These are phyloP conservation scores for Mortierella sp. DNA, from an alignment of 371 early-diverging fungal genomes.

Conservation along the genomic window DNA sequence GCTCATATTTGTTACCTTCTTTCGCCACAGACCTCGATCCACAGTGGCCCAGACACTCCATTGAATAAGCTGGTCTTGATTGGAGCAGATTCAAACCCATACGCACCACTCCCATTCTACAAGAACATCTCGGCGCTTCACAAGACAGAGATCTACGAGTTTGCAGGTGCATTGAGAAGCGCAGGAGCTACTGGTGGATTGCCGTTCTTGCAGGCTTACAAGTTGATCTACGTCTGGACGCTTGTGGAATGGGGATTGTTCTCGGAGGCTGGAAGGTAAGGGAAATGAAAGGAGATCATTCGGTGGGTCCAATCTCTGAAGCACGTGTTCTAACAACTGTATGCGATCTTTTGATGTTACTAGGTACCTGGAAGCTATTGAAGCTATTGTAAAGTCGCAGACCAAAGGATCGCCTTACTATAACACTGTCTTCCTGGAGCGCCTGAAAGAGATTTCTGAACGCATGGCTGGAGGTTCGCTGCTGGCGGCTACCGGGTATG, in stretches of 20 bases:
- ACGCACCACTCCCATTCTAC: constrained; percentile 46
- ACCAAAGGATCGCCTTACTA: constrained; percentile 56
- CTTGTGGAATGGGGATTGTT: constrained; percentile 83
- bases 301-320: neutral
- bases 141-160: constrained; percentile 87
- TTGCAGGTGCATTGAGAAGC: constrained; percentile 66
- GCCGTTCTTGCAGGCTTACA: constrained; percentile 92
- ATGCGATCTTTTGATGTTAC: too few species aligned
- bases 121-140: constrained; percentile 64
- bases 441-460: neutral
- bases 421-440: constrained; percentile 1
- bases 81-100: constrained; percentile 60
- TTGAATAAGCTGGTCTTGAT: constrained; percentile 68
- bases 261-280: constrained; percentile 72
- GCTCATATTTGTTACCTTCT: constrained; percentile 89
- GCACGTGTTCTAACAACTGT: too few species aligned
- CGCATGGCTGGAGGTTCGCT: neutral
- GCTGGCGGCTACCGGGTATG: constrained; percentile 2
- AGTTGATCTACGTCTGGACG: constrained; percentile 83
- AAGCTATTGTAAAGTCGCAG: constrained; percentile 75
- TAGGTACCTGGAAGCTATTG: constrained; percentile 81
- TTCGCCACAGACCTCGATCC: constrained; percentile 63
- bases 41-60: constrained; percentile 71
- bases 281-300: neutral
- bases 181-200: constrained; percentile 66